A percentile compares a stretch with the other conserved stretches of the same genome.
These are phyloP conservation scores for Haematococcus sp. DNA, from an alignment of 139 green algal genomes.

Conservation along the genomic window DNA sequence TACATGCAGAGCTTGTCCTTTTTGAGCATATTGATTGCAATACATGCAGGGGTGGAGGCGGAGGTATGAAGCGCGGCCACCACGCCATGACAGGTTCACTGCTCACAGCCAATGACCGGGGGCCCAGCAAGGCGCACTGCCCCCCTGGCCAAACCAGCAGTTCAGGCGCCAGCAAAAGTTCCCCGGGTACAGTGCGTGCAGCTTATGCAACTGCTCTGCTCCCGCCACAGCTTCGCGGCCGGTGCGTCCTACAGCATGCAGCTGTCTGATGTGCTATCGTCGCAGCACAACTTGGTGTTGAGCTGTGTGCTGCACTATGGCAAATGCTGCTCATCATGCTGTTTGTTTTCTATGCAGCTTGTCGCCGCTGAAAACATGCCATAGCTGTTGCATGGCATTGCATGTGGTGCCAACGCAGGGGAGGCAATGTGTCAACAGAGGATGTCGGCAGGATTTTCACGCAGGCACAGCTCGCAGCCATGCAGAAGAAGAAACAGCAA, in stretches of 20 bases:
- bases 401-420: no score
- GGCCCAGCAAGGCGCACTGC: background rate
- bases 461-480: background rate
- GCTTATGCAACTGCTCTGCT: background rate
- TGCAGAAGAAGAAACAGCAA: background rate
- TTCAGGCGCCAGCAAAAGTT: background rate
- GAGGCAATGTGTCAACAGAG: slow-evolving; percentile 22
- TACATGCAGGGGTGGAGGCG: no score
- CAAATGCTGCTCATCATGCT: background rate
- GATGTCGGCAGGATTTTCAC: slow-evolving; percentile 25
- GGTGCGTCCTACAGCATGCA: background rate
- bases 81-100: slow-evolving; percentile 12
- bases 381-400: no score
- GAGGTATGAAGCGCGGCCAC: slow-evolving; percentile 5
- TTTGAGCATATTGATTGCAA: no score
- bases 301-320: background rate
- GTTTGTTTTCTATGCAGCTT: no score
- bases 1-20: no score
- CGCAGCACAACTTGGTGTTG: background rate
- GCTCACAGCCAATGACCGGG: background rate
- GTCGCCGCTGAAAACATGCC: no score
- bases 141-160: background rate
- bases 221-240: background rate
- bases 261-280: background rate
- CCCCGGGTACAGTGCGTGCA: slow-evolving; percentile 3